Evolutionary conservation across 495 filamentous ascomycete species (phyloP), one percentile per base, ranked within the genome.

Genomic region (Penicillium herquei): DNA sequence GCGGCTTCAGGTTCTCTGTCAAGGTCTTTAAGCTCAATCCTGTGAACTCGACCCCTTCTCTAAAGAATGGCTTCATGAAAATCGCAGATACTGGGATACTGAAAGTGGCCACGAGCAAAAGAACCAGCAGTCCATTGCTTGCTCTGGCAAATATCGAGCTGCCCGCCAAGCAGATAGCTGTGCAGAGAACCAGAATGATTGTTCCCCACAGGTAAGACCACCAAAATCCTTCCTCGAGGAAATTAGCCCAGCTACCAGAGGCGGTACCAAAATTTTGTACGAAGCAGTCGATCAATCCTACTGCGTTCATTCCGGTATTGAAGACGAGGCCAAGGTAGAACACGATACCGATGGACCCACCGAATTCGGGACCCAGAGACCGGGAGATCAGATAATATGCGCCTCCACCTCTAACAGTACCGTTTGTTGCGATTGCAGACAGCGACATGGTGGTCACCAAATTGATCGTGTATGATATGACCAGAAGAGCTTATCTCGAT

Each of bases 311-410:
- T 13, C 87, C 89, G 3, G 91, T 93, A 67, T 94, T 95, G 66
- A 96, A 82, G 1, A 89, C 87, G 57, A 87, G 86, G 13, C 91
- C 90, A 13, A 95, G 73, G 65, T 93, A 96, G 67, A 95, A 93
- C 8, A 96, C 85, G n/a, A 95, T 72, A 3, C 91, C 91, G 48
- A 96, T 96, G 5, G 87, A 90, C n/a, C 91, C 91, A 32, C 91
- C 91, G 65, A 96, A 96, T 59, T 96, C 91, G 11, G 91, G 91
- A 5, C 91, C 91, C 16, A 96, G 72, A 33, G 88, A 91, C 49
- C 91, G 83, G 12, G 91, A 95, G 48, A 96, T 96, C 51, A 96
- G 71, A 58, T 93, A 96, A 65, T 96, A 96, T 30, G 91, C 90
- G 41, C 91, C 91, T 12, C 91, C 91, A 33, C 90, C 91, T 55